Evolutionary conservation across 176 grass and related monocot species (phyloP).

Genomic region (Paspalum notatum): DNA sequence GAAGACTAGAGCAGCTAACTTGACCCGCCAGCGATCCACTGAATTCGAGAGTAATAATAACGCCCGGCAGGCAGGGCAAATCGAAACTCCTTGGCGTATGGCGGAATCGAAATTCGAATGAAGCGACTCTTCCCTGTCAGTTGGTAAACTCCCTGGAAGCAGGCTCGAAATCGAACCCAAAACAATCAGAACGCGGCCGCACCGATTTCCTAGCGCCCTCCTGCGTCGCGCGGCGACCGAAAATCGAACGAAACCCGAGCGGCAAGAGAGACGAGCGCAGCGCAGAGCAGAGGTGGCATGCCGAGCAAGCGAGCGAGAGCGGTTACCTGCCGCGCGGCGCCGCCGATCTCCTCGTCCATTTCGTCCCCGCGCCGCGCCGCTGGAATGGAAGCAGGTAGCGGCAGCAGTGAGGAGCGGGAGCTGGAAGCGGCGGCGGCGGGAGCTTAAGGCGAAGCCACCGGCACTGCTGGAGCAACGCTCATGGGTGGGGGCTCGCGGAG

Average conservation of each 20-base stretch:
- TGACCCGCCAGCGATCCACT: background rate
- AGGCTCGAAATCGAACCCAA: background rate
- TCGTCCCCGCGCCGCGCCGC: conserved; percentile 12
- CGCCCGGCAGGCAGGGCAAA: too few species aligned
- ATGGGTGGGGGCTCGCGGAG: background rate
- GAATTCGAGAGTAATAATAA: background rate
- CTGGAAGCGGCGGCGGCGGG: background rate
- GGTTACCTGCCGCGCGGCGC: conserved; percentile 44
- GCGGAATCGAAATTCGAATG: conserved; percentile 15
- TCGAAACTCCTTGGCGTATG: background rate
- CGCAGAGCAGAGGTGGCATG: background rate
- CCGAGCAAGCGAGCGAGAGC: background rate
- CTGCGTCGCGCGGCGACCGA: background rate
- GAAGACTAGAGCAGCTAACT: background rate
- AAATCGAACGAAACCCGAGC: background rate
- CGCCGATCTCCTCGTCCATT: conserved; percentile 59
- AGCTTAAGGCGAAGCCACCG: background rate
- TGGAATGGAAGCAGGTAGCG: background rate
- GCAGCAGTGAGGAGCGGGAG: background rate
- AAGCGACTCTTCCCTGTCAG: background rate
- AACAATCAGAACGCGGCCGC: background rate
- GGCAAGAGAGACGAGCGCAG: background rate
- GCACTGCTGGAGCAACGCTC: background rate
- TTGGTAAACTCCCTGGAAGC: background rate
- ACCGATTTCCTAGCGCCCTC: background rate